Base-by-base conservation (phyloP, 2,329 filamentous ascomycete genomes). In the Cytospora piceicola region DNA sequence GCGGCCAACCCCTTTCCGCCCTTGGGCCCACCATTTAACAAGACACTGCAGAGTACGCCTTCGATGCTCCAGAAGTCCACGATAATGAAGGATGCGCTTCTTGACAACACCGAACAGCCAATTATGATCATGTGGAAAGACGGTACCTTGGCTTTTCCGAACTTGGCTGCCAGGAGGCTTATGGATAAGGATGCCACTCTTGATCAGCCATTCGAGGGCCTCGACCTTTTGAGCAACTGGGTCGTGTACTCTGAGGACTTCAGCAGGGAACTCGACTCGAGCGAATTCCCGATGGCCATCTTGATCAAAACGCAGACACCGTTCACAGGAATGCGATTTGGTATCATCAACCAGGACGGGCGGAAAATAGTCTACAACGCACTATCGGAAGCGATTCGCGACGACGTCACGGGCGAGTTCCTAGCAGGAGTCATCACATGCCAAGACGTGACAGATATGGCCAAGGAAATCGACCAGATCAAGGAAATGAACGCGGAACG, bases 111-210 rank as follows among this genome's bases (percentile, higher is more conserved):
- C 30, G 85, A 87, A 67, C 88, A 92, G 73, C 91, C 91, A 0
- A 89, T 92, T 27, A 80, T 93, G 54, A 89, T 90, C 29, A 91
- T 93, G 87, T 94, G 91, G 91, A 90, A 89, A 72, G 91, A 94
- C 69, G 87, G 90, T 61, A 90, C 86, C 57, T 87, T 93, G 56
- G 88, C 86, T 0, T 88, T 93, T 53, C 88, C 90, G 4, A 94
- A 94, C 72, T 85, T 84, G 70, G 89, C 90, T 4, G 85, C 85
- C 15, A 79, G 83, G 15, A 75, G 77, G 4, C 75, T 89, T n/a
- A 81, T 88, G 66, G 73, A 78, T 29, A 75, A 77, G 12, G 74
- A 79, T 17, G 75, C 77, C 4, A 78, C 81, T 42, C 71, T 80
- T 2, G 77, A 79, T 8, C 73, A 75, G 0, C 75, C 76, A 2